These are phyloP conservation scores for Nowakowskiella sp. DNA, from an alignment of 192 early-diverging fungal species.

Conservation along the genomic window DNA sequence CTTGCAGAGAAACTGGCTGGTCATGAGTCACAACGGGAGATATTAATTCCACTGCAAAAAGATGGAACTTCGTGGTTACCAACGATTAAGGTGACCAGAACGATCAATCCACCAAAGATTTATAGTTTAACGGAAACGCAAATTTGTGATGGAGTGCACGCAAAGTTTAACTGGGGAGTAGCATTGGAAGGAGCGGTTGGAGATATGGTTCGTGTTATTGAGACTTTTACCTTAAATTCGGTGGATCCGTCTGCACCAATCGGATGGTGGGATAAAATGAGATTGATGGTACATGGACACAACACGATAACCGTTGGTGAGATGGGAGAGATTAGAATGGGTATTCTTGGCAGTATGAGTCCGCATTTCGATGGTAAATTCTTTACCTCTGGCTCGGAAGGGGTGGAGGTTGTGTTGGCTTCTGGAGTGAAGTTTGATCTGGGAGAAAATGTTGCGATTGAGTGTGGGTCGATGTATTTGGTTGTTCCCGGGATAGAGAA, in stretches of 20 bases:
- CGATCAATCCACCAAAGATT: slow-evolving; percentile 41
- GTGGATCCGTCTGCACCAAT: slow-evolving; percentile 38
- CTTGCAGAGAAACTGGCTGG: slow-evolving; percentile 31
- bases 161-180: slow-evolving; percentile 25
- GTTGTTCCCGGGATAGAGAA: slow-evolving; percentile 18
- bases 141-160: slow-evolving; percentile 12
- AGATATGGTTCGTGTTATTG: slow-evolving; percentile 38
- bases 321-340: slow-evolving; percentile 32
- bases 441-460: slow-evolving; percentile 32
- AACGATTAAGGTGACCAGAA: slow-evolving; percentile 23
- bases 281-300: slow-evolving; percentile 40
- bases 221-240: slow-evolving; percentile 40
- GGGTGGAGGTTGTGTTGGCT: slow-evolving; percentile 28
- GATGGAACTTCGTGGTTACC: slow-evolving; percentile 6
- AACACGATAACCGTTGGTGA: slow-evolving; percentile 29
- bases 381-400: slow-evolving; percentile 38
- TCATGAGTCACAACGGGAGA: slow-evolving; percentile 23
- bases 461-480: slow-evolving; percentile 31
- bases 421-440: slow-evolving; percentile 28
- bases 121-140: slow-evolving; percentile 29
- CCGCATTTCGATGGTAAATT: slow-evolving; percentile 39
- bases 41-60: slow-evolving; percentile 19
- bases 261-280: slow-evolving; percentile 52
- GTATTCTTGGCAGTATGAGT: slow-evolving; percentile 31
- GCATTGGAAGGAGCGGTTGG: slow-evolving; percentile 32